Evolutionary conservation across 2,329 filamentous ascomycete genomes (phyloP).

Genomic region (Hymenoscyphus occultus): DNA sequence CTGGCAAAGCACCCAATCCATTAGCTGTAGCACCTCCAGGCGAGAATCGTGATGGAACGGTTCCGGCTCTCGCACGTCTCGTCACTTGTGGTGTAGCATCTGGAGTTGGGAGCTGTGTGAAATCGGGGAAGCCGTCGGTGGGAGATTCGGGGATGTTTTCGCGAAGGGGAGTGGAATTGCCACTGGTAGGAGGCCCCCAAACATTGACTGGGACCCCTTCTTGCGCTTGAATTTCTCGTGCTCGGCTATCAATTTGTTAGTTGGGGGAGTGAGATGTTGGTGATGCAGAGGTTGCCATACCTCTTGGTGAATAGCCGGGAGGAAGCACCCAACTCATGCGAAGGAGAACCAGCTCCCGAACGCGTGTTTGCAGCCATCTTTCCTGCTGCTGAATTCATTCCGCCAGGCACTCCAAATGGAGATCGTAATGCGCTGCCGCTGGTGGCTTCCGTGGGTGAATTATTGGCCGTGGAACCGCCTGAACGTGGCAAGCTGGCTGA

Average conservation of each 20-base stretch:
- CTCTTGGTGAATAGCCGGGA: conserved; percentile 85
- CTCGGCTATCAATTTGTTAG: conserved; percentile 50
- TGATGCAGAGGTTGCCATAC: conserved; percentile 51
- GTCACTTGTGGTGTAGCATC: conserved; percentile 60
- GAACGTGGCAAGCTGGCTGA: conserved; percentile 44
- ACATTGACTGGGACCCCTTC: conserved; percentile 76
- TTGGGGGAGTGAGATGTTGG: not conserved
- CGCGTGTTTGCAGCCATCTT: conserved; percentile 62
- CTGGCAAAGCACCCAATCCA: conserved; percentile 44
- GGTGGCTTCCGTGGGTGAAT: conserved; percentile 74
- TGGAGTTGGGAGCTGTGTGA: conserved; percentile 68
- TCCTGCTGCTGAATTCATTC: conserved; percentile 53
- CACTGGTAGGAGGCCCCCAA: conserved; percentile 95
- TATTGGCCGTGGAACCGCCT: conserved; percentile 74
- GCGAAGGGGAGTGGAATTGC: conserved; percentile 90
- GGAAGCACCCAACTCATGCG: conserved; percentile 71
- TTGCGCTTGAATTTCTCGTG: conserved; percentile 94
- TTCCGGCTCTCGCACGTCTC: conserved; percentile 85
- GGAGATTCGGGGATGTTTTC: conserved; percentile 98
- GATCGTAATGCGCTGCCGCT: conserved; percentile 64
- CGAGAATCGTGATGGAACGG: conserved; percentile 91
- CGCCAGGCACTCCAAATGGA: conserved; percentile 66
- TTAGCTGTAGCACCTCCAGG: conserved; percentile 65
- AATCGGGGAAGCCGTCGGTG: conserved; percentile 91
- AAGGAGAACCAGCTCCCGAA: conserved; percentile 92